Evolutionary conservation across 1,284 basidiomycete genomes (phyloP).

Genomic region (Tylopilus orsonianus): DNA sequence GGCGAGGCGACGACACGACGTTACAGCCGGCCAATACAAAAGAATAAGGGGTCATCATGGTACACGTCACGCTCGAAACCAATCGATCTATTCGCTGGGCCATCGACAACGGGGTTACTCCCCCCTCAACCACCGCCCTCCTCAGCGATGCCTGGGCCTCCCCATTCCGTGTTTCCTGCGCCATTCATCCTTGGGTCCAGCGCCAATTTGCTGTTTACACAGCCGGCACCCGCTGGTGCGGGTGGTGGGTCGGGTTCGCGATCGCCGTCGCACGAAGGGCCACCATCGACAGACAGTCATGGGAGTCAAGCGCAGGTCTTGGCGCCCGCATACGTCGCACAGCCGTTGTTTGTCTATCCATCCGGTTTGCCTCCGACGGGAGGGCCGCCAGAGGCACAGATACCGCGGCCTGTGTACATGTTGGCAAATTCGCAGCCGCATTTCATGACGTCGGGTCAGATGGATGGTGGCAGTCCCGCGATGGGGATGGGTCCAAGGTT

Average conservation of each 20-base stretch:
- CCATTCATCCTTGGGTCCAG: slow-evolving; percentile 36
- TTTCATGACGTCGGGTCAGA: slow-evolving; percentile 23
- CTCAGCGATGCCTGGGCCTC: not conserved
- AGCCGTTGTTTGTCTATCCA: slow-evolving; percentile 34
- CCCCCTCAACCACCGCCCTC: slow-evolving; percentile 17
- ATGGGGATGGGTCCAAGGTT: slow-evolving; percentile 15
- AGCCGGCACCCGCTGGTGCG: slow-evolving; percentile 11
- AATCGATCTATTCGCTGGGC: slow-evolving; percentile 33
- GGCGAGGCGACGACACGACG: slow-evolving; percentile 32
- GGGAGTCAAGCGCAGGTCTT: slow-evolving; percentile 30
- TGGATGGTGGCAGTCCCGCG: slow-evolving; percentile 15
- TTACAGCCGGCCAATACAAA: slow-evolving; percentile 30
- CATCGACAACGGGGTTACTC: slow-evolving; percentile 35
- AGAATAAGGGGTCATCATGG: slow-evolving; percentile 29
- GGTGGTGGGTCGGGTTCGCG: slow-evolving; percentile 26
- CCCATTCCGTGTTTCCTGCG: slow-evolving; percentile 16
- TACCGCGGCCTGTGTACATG: slow-evolving; percentile 32
- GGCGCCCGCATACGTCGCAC: slow-evolving; percentile 35
- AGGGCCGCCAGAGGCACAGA: slow-evolving; percentile 23
- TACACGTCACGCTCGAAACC: slow-evolving; percentile 29
- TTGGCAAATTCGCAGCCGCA: slow-evolving; percentile 28
- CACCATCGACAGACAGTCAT: slow-evolving; percentile 32
- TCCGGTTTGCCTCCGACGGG: slow-evolving; percentile 34
- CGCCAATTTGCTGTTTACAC: slow-evolving; percentile 32
- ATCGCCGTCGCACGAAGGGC: slow-evolving; percentile 31